Percentiles rank a stretch among this genome's conserved stretches.
Conservation (phyloP, 2,329 filamentous ascomycete genomes). For the Mollisia scopiformis region DNA sequence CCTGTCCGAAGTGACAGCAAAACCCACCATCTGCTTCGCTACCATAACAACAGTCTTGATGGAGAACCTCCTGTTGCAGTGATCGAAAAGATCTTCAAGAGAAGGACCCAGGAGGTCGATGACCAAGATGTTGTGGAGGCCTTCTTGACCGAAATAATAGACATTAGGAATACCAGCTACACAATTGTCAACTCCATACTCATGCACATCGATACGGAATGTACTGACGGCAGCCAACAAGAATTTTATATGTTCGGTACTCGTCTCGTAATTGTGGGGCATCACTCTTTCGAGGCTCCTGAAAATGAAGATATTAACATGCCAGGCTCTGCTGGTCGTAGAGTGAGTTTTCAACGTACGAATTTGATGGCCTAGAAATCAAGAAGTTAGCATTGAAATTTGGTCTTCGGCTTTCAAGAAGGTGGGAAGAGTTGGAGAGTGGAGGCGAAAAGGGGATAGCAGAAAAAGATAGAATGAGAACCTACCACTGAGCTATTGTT, state of each 20-base stretch:
- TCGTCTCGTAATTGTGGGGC: slow-evolving; percentile 97
- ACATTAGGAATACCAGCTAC: slow-evolving; percentile 97
- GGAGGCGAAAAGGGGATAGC: no score
- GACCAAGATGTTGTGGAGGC: slow-evolving; percentile 97
- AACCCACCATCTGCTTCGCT: slow-evolving; percentile 90
- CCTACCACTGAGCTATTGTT: slow-evolving; percentile 99
- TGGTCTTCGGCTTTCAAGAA: no score
- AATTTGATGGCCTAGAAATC: slow-evolving; percentile 99
- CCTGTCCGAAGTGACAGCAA: background rate
- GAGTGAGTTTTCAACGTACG: slow-evolving; percentile 61
- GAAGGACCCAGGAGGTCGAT: slow-evolving; percentile 95
- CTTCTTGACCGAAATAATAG: slow-evolving; percentile 98
- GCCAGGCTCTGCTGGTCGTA: background rate
- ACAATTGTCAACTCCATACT: slow-evolving; percentile 38
- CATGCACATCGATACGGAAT: slow-evolving; percentile 17
- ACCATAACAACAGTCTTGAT: slow-evolving; percentile 99
- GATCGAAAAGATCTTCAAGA: slow-evolving; percentile 95
- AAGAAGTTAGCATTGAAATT: no score
- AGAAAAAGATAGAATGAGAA: no score
- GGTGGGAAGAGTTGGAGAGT: no score
- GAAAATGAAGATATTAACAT: slow-evolving; percentile 8
- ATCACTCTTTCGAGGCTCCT: slow-evolving; percentile 99
- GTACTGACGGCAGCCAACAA: slow-evolving; percentile 95
- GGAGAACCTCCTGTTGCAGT: slow-evolving; percentile 92
- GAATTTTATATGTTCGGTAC: slow-evolving; percentile 98